These are phyloP conservation scores for Chloranthus sessilifolius DNA, from an alignment of 164 flowering plant species.

Conservation along the genomic window DNA sequence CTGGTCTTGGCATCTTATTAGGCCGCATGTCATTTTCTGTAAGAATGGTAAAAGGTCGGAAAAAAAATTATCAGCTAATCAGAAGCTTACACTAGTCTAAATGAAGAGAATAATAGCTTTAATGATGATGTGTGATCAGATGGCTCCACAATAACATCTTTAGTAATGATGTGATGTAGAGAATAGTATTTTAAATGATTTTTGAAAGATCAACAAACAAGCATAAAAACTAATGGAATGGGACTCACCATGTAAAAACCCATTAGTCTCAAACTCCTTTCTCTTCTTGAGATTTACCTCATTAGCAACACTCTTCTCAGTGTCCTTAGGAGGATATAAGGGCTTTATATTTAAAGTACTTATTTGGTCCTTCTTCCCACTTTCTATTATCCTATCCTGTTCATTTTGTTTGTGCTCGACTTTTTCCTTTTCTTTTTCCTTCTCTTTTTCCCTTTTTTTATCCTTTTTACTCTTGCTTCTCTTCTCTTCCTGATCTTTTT, in stretches of 20 bases:
- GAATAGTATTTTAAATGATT: neutral
- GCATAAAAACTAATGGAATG: neutral
- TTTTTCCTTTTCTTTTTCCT: constrained; percentile 38
- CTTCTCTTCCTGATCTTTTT: constrained; percentile 24
- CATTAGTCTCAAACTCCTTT: constrained; percentile 54
- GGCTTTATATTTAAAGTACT: constrained; percentile 12
- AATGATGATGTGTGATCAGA: too few relatives aligned
- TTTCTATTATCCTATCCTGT: constrained; percentile 28
- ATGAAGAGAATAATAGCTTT: too few relatives aligned
- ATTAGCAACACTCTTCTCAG: constrained; percentile 16
- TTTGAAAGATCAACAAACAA: neutral
- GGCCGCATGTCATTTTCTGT: constrained; percentile 48
- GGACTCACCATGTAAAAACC: constrained; percentile 64
- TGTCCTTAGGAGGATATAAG: constrained; percentile 19
- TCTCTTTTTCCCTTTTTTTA: constrained; percentile 37
- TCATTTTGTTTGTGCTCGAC: constrained; percentile 22
- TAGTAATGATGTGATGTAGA: neutral
- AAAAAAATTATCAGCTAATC: neutral
- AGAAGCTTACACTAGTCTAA: neutral
- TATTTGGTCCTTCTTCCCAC: constrained; percentile 18
- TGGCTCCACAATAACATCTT: too few relatives aligned
- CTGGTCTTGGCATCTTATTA: constrained; percentile 40
- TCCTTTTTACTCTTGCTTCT: constrained; percentile 29
- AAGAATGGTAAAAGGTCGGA: constrained; percentile 10
- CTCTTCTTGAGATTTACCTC: constrained; percentile 42